phyloP scores from a whole-genome alignment of 495 filamentous ascomycete species.

The Thozetella sp. region DNA sequence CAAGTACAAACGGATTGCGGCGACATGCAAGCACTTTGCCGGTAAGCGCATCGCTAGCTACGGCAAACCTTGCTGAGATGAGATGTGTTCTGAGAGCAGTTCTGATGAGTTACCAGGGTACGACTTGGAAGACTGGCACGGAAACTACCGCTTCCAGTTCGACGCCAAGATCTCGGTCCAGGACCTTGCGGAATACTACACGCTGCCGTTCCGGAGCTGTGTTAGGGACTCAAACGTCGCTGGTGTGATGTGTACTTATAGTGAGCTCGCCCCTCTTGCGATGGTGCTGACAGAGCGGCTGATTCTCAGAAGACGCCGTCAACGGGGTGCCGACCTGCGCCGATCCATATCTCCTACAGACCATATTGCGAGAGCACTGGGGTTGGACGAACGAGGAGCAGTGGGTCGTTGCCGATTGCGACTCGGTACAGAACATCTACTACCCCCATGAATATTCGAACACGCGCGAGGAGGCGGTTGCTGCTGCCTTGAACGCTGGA shows the following conservation, averaged over 20 bases:
- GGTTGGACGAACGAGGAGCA: conserved; percentile 25
- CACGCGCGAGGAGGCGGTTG: conserved; percentile 10
- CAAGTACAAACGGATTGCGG: conserved; percentile 45
- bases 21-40: conserved; percentile 64
- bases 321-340: conserved; percentile 38
- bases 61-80: too few species aligned
- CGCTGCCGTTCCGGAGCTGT: conserved; percentile 34
- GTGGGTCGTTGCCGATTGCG: conserved; percentile 36
- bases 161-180: conserved; percentile 30
- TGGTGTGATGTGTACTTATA: conserved; percentile 42
- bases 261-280: too few species aligned
- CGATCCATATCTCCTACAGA: conserved; percentile 29
- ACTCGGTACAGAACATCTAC: conserved; percentile 29
- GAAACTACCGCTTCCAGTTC: conserved; percentile 23
- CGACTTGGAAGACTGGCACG: conserved; percentile 52
- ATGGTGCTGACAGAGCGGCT: too few species aligned
- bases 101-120: too few species aligned
- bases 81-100: too few species aligned
- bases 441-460: background rate
- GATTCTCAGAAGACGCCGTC: too few species aligned
- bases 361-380: conserved; percentile 36
- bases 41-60: too few species aligned
- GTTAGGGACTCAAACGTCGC: conserved; percentile 35
- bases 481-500: conserved; percentile 26
- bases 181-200: conserved; percentile 39